Evolutionary conservation across 768 basidiomycete genomes (phyloP).

Genomic region (Trametes punicea): DNA sequence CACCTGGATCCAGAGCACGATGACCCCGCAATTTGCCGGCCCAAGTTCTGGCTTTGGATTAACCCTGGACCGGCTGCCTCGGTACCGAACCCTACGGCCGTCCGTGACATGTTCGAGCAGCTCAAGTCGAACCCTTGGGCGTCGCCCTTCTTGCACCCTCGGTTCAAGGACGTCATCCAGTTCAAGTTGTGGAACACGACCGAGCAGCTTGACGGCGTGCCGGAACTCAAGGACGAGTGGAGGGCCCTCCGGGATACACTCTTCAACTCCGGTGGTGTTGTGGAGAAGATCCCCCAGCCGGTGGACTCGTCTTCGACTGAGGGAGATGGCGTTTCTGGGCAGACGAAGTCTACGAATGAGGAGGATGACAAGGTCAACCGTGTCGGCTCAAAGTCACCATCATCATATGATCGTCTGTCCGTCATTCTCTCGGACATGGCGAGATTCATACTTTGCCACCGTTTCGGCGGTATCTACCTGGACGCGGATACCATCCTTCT

Average conservation of each 20-base stretch:
- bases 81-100: slow-evolving; percentile 79
- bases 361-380: slow-evolving; percentile 68
- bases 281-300: slow-evolving; percentile 58
- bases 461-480: slow-evolving; percentile 94
- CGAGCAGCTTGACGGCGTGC: slow-evolving; percentile 88
- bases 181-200: slow-evolving; percentile 99
- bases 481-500: slow-evolving; percentile 96
- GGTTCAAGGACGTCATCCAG: slow-evolving; percentile 88
- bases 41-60: slow-evolving; percentile 98
- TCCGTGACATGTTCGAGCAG: slow-evolving; percentile 77
- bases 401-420: slow-evolving; percentile 86
- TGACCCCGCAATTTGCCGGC: slow-evolving; percentile 67
- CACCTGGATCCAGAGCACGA: slow-evolving; percentile 52
- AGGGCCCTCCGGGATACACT: slow-evolving; percentile 66
- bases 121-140: slow-evolving; percentile 90
- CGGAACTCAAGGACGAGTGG: slow-evolving; percentile 91
- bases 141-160: slow-evolving; percentile 87
- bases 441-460: slow-evolving; percentile 94
- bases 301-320: slow-evolving; percentile 29
- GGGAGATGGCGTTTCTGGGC: neutral
- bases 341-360: slow-evolving; percentile 13
- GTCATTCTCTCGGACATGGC: slow-evolving; percentile 97
- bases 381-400: slow-evolving; percentile 83
- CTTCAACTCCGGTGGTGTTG: slow-evolving; percentile 85
- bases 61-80: slow-evolving; percentile 95